Base-by-base conservation (phyloP, 306 rosid genomes). In the Cucurbita ficifolia region DNA sequence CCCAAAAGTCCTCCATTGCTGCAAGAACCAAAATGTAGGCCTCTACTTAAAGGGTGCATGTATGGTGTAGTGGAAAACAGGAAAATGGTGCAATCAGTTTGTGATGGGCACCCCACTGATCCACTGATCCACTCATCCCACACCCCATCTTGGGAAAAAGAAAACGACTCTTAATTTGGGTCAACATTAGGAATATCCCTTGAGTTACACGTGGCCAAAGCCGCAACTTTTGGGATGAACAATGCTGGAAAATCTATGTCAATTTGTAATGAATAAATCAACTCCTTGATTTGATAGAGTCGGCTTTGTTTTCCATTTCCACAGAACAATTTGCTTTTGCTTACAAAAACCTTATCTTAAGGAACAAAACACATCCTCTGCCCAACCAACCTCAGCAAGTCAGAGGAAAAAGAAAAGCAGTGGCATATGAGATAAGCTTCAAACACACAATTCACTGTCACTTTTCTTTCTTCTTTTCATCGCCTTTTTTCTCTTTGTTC, bases 261-360 rank as follows among this genome's bases (percentile, higher is more conserved):
- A 65, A 65, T 65, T 65, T 65, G 0, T 65, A 4, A 42, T n/a
- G 14, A 12, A 13, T 5, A 68, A 5, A 68, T 55, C 73, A 21
- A 13, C 48, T 46, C 73, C 22, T 45, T 68, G 73, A 68, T 68
- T 12, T 68, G 73, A 68, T 43, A 45, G 73, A 68, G 73, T 68
- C 6, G 10, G 13, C 21, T 45, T 68, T 68, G 54, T 6, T 45
- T 68, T 46, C 53, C 42, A 18, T 3, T 45, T 45, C 39, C 73
- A 65, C 55, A 67, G 10, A 48, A 2, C 33, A 12, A 29, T 9
- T 19, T 45, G 53, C 55, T 67, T 67, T 45, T 68, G 73, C 56
- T 19, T 24, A 14, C n/a, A 49, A 67, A 22, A 67, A 40, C 72
- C 54, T 67, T 67, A 68, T 68, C 73, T 68, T 22, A 68, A 68